Evolutionary conservation across 2,329 filamentous ascomycete species (phyloP), one percentile per base, ranked within the genome.

Genomic region (Xylaria sp.): DNA sequence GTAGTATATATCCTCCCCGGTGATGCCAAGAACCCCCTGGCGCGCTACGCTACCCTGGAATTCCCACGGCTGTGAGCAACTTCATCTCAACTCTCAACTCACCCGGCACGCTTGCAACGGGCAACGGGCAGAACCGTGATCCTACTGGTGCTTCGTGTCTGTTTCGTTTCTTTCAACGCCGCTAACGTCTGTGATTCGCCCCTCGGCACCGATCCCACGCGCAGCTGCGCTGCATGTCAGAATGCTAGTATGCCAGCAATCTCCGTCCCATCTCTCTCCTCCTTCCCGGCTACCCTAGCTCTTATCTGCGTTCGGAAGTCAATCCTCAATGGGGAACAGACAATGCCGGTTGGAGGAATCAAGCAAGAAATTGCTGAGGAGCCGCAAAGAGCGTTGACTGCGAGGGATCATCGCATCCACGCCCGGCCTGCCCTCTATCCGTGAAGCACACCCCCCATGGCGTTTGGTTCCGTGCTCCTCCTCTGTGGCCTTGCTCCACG

Each of bases 381-480:
- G 68, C 72, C 72, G 72, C 57, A 48, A 58, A 47, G 23, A 54
- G 60, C 66, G 70, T 69, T 72, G 29, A 55, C 27, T 54, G 29
- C 29, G 16, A 65, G 68, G 71, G 74, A 74, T 73, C 70, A 69
- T 69, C 73, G 63, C 68, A 66, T 68, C 72, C 71, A 70, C 59
- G 60, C 69, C 73, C 77, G 77, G 77, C 74, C 75, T 72, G 40
- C 71, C 66, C 60, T 77, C 76, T 70, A 73, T 78, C 77, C 77
- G 77, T 75, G 75, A 75, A 74, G 71, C 71, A 73, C 68, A 35
- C 13, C 62, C 68, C 47, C 70, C 51, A 65, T 69, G 61, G 63
- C 63, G 48, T 66, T 54, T 55, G 44, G 29, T 60, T 54, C 57
- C 63, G 42, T 51, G 61, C 50, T 71, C 70, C 50, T 71, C 70